Evolutionary conservation across 768 basidiomycete species (phyloP).

Genomic region (Crassisporium funariophilum): DNA sequence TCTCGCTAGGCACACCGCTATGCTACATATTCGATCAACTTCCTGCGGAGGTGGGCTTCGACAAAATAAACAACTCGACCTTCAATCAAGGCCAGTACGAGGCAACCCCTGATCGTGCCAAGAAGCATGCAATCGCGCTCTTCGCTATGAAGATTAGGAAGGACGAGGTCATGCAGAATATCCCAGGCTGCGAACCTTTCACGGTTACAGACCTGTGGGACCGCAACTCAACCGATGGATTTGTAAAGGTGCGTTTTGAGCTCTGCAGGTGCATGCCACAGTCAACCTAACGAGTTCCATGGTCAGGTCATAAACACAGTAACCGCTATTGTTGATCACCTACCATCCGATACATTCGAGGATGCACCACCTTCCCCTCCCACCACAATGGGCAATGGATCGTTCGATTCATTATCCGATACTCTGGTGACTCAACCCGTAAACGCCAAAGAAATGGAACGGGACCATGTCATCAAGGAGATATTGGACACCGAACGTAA

Average conservation of each 20-base stretch:
- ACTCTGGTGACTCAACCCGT: slow-evolving; percentile 43
- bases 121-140: slow-evolving; percentile 88
- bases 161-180: slow-evolving; percentile 57
- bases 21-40: slow-evolving; percentile 97
- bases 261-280: slow-evolving; percentile 2
- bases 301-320: slow-evolving; percentile 87
- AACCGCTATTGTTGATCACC: slow-evolving; percentile 75
- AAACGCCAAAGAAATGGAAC: slow-evolving; percentile 64
- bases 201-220: slow-evolving; percentile 91
- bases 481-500: slow-evolving; percentile 94
- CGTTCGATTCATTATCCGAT: slow-evolving; percentile 60
- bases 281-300: slow-evolving; percentile 9
- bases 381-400: slow-evolving; percentile 55
- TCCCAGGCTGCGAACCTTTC: slow-evolving; percentile 78
- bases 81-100: slow-evolving; percentile 70
- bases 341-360: slow-evolving; percentile 72
- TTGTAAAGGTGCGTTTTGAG: slow-evolving; percentile 78
- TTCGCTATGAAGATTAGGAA: slow-evolving; percentile 88
- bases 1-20: slow-evolving; percentile 90
- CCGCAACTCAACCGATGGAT: slow-evolving; percentile 87
- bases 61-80: slow-evolving; percentile 61
- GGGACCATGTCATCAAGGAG: slow-evolving; percentile 82
- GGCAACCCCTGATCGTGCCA: slow-evolving; percentile 73
- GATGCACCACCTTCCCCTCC: slow-evolving; percentile 61
- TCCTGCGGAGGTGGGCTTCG: slow-evolving; percentile 61